Percentiles rank a stretch among this genome's conserved stretches.
phyloP scores from a whole-genome alignment of 306 rosid species.

The Styphnolobium japonicum region DNA sequence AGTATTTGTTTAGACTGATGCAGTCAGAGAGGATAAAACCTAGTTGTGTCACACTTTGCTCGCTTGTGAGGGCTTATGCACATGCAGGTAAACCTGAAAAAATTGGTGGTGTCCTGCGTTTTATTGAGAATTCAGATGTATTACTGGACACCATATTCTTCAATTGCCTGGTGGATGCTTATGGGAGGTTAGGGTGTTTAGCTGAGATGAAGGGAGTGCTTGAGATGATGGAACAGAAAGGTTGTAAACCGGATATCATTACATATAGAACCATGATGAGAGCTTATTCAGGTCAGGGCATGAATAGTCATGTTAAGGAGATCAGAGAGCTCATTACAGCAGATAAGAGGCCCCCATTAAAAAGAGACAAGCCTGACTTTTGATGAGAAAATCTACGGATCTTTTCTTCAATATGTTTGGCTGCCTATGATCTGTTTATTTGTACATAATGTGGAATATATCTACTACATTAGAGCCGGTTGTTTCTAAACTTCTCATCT shows the following conservation, averaged over 20 bases:
- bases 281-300: constrained; percentile 72
- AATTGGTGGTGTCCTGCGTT: constrained; percentile 57
- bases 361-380: constrained; percentile 70
- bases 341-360: constrained; percentile 36
- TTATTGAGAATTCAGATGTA: constrained; percentile 77
- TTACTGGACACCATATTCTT: constrained; percentile 67
- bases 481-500: background rate
- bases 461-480: background rate
- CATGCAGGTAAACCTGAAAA: constrained; percentile 72
- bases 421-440: background rate
- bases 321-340: constrained; percentile 51
- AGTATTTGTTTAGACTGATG: constrained; percentile 85
- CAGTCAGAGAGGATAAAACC: constrained; percentile 88
- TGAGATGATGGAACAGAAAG: constrained; percentile 67
- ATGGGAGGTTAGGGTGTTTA: constrained; percentile 68
- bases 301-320: constrained; percentile 68
- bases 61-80: constrained; percentile 84
- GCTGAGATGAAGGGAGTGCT: constrained; percentile 78
- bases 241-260: constrained; percentile 77
- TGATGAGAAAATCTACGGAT: constrained; percentile 19
- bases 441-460: constrained; percentile 3
- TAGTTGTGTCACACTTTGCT: constrained; percentile 88
- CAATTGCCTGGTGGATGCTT: constrained; percentile 87
- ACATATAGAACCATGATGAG: constrained; percentile 91
- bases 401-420: background rate